phyloP scores from a whole-genome alignment of 345 rosid genomes.

The Turnera subulata region DNA sequence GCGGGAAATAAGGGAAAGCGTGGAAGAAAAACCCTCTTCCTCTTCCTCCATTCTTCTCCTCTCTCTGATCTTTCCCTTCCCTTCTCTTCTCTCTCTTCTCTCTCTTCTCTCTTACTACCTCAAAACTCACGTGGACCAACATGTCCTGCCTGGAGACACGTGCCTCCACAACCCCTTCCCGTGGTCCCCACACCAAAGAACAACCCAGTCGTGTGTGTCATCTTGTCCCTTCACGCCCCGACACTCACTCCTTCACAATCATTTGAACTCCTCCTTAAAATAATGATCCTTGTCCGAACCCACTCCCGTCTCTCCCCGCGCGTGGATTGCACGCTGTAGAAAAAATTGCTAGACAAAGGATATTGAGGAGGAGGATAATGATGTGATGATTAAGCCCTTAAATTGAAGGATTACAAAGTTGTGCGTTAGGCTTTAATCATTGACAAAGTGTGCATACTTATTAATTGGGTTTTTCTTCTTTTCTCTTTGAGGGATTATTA shows the following conservation, averaged over 20 bases:
- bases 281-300: not conserved
- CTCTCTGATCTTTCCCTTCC: not conserved
- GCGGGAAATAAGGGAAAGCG: slow-evolving; percentile 28
- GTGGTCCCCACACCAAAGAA: slow-evolving; percentile 20
- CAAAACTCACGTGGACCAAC: slow-evolving; percentile 62
- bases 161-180: slow-evolving; percentile 21
- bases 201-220: slow-evolving; percentile 36
- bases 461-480: too few species aligned
- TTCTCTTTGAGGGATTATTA: too few species aligned
- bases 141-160: slow-evolving; percentile 51
- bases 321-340: not conserved
- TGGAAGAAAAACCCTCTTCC: slow-evolving; percentile 23
- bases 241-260: slow-evolving; percentile 44
- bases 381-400: too few species aligned
- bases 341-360: too few species aligned
- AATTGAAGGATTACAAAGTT: too few species aligned
- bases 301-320: not conserved
- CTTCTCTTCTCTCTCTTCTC: not conserved
- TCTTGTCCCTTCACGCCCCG: slow-evolving; percentile 39
- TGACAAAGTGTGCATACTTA: too few species aligned
- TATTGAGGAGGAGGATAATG: too few species aligned
- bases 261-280: slow-evolving; percentile 25
- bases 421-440: not conserved
- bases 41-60: not conserved
- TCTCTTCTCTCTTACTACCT: slow-evolving; percentile 15